Base-by-base conservation (phyloP, 108 stramenopile genomes). In the Bacterosira constricta region DNA sequence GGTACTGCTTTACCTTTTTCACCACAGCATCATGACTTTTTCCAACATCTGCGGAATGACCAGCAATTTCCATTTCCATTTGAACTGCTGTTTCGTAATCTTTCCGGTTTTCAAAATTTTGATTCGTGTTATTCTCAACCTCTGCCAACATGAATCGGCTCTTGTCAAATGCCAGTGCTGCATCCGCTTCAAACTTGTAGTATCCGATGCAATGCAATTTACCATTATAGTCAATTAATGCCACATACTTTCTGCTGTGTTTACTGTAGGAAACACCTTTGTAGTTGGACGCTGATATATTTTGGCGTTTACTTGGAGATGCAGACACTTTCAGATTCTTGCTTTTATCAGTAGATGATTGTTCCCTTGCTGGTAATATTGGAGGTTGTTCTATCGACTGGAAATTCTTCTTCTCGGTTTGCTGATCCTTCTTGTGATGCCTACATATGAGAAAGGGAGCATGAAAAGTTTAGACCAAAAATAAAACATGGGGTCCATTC, bases 101-200 rank as follows among this genome's bases (percentile, higher is more conserved):
- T 50, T 6, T 9, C 18, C 17, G 17, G 4, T n/a, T 50, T 18
- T 9, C 17, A 50, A 50, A 50, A 50, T 50, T 50, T 2, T 44
- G 42, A 17, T 17, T 21, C 49, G 5, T 0, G 20, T n/a, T 18
- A n/a, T n/a, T n/a, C 9, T 50, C 49, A 21, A 50, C 4, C 5
- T 21, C 17, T n/a, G 4, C 4, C 13, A 44, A 44, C 17, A 44
- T 13, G n/a, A 44, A 13, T 44, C 17, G 42, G 42, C n/a, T 34
- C 57, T 35, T 31, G 15, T 58, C 57, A 36, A 36, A 58, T 6
- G 57, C 57, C 3, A 37, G 36, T 9, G 62, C 62, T 13, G 62
- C 62, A 63, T 63, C 62, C 29, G 62, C 45, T 26, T 63, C 62
- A 26, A 46, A 34, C 29, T 45, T 42, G 17, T 63, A 63, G 21